Evolutionary conservation across 2,329 filamentous ascomycete species (phyloP), one percentile per base, ranked within the genome.

Genomic region (Trichoderma sp.): DNA sequence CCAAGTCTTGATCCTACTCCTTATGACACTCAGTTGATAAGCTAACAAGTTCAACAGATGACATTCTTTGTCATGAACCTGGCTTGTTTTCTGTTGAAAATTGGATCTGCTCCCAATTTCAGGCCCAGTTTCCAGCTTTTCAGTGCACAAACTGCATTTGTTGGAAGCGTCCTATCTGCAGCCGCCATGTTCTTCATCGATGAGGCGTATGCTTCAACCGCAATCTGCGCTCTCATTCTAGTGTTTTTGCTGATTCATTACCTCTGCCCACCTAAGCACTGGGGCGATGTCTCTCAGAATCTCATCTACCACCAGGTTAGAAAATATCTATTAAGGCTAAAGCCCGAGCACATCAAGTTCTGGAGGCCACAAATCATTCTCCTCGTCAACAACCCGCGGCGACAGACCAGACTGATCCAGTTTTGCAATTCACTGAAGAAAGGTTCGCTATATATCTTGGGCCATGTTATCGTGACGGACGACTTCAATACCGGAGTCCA

Each of bases 351-450:
- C 78, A 94, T 97, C 80, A 97, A 97, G 77, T 97, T 97, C 79
- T 97, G 94, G 94, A 87, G 94, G 66, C 94, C 94, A 0, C 94
- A 97, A 74, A 95, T 97, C 57, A 88, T 97, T 62, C 85, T 97
- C 0, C 88, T 97, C 68, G 89, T 96, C 74, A 96, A 95, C 78
- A 89, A 96, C 76, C 92, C 93, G 4, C 87, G 94, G n/a, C 88
- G 87, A 6, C 93, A 96, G 78, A 94, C 92, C 68, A 91, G 93
- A 55, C 86, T 97, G 53, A 95, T 97, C 3, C 93, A 95, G 72
- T 97, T 97, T 76, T 97, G 94, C 81, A 97, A 97, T 79, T 94
- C 93, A 0, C 83, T 97, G 79, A 97, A 97, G 79, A 97, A 97
- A 77, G 94, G 94, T 0, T 91, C 90, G 0, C 81, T 97, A 1